These are phyloP conservation scores for Bothriochloa decipiens DNA, from an alignment of 176 grass and related monocot genomes.

Conservation along the genomic window DNA sequence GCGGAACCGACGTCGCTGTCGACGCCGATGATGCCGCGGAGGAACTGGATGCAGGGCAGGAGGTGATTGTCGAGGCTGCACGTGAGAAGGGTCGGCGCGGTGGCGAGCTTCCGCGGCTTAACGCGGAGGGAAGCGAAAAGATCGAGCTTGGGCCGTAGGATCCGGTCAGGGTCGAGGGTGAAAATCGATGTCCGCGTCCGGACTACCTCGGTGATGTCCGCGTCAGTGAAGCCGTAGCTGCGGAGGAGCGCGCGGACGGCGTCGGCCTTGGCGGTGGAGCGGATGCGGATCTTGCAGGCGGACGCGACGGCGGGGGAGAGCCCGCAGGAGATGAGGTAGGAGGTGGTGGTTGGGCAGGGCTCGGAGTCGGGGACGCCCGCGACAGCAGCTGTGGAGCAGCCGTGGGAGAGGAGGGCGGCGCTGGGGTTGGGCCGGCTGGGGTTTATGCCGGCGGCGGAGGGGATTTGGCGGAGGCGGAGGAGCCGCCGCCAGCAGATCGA, in stretches of 20 bases:
- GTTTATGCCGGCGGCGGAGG: neutral
- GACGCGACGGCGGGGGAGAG: constrained; percentile 21
- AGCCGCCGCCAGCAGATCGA: neutral
- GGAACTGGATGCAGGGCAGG: constrained; percentile 35
- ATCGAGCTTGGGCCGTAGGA: constrained; percentile 55
- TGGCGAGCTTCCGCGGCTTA: constrained; percentile 9
- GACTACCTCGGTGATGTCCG: constrained; percentile 19
- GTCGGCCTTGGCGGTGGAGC: constrained; percentile 33
- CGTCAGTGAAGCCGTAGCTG: constrained; percentile 43
- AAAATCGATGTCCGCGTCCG: neutral
- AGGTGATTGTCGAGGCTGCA: constrained; percentile 41
- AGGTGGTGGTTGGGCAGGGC: constrained; percentile 13
- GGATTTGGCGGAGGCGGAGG: neutral
- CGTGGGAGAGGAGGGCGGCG: neutral
- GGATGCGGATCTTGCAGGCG: neutral
- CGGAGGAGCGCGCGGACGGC: constrained; percentile 38
- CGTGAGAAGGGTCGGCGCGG: neutral
- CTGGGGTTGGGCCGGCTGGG: neutral
- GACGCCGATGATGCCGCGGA: constrained; percentile 29
- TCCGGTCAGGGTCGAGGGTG: neutral
- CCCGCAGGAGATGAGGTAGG: constrained; percentile 38
- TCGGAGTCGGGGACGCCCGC: neutral
- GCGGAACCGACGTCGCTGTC: neutral
- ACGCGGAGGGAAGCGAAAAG: constrained; percentile 38
- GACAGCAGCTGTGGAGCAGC: neutral